Evolutionary conservation across 202 grass and related monocot genomes (phyloP), one percentile per base, ranked within the genome.

Genomic region (Schoenoplectus tabernaemontani): DNA sequence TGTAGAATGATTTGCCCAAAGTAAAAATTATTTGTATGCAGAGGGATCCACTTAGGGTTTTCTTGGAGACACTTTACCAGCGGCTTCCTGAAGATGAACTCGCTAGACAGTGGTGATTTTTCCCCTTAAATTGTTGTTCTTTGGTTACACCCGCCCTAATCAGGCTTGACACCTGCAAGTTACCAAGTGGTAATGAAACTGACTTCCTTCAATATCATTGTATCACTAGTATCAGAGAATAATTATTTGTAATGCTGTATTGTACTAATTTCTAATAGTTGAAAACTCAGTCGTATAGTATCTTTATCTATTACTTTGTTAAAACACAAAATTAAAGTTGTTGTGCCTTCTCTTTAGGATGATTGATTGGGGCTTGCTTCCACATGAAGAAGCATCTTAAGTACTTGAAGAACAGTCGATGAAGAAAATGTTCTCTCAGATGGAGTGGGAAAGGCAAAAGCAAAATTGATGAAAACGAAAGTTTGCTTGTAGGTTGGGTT

Each of bases 31-130:
- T 47, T 84, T 53, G 17, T 22, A 5, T 80, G 16, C 64, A 85
- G 75, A 85, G 83, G 34, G 83, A 80, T 22, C 76, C 83, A 8
- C 70, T 73, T 64, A 85, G 51, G 61, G 47, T 85, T 24, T 85
- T 85, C 76, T 46, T 80, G n/a, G 76, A 85, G 76, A 41, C n/a
- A 6, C 63, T 85, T 26, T 63, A 85, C 64, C 62, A 44, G 62
- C 60, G 70, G 23, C n/a, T 70, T 23, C 83, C 83, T 0, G 62
- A 80, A 1, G 30, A 80, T 46, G 83, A 79, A 50, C 33, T 79
- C 41, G 60, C 36, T 61, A 43, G 37, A 71, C 47, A 7, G 3
- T 85, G 83, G 83, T 85, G 20, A 51, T 47, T 42, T 32, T 22
- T 43, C 28, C 50, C 16, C 3, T 42, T 78, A 66, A 66, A 66